phyloP scores from a whole-genome alignment of 2,329 filamentous ascomycete species.

The Trichoderma cornu-damae region DNA sequence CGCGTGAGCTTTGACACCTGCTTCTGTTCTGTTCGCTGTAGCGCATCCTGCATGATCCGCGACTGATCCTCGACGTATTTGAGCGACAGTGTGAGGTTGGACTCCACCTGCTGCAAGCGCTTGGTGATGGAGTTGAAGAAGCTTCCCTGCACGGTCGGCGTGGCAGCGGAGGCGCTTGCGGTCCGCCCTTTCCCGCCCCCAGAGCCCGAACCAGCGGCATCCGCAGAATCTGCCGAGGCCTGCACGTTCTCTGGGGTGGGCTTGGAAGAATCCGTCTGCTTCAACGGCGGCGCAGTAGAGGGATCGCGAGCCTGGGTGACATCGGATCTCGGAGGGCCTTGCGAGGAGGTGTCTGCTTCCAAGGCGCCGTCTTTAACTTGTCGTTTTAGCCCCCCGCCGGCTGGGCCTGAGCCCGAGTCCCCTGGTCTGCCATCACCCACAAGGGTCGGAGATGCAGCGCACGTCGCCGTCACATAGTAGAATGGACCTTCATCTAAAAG shows the following conservation, averaged over 20 bases:
- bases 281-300: neutral
- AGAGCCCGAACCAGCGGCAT: neutral
- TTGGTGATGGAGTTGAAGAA: slow-evolving; percentile 98
- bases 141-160: slow-evolving; percentile 87
- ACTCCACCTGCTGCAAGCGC: slow-evolving; percentile 81
- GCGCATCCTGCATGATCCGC: slow-evolving; percentile 78
- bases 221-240: neutral
- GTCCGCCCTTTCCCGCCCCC: slow-evolving; percentile 27
- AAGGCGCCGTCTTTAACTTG: neutral
- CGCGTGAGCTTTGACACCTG: slow-evolving; percentile 77
- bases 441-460: neutral
- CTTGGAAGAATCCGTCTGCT: slow-evolving; percentile 4
- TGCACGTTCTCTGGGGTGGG: neutral
- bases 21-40: slow-evolving; percentile 78
- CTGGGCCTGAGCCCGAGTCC: neutral
- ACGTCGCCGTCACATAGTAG: slow-evolving; percentile 6
- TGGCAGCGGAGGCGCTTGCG: slow-evolving; percentile 30
- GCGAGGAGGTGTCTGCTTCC: neutral
- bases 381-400: neutral
- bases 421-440: neutral
- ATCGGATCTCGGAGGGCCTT: neutral
- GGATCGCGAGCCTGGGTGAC: neutral
- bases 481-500: neutral
- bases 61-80: slow-evolving; percentile 98
- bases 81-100: slow-evolving; percentile 85